Percentiles rank a stretch among this genome's conserved stretches.
Conservation (phyloP, 352 stramenopile species). For the Pythium angustatum region DNA sequence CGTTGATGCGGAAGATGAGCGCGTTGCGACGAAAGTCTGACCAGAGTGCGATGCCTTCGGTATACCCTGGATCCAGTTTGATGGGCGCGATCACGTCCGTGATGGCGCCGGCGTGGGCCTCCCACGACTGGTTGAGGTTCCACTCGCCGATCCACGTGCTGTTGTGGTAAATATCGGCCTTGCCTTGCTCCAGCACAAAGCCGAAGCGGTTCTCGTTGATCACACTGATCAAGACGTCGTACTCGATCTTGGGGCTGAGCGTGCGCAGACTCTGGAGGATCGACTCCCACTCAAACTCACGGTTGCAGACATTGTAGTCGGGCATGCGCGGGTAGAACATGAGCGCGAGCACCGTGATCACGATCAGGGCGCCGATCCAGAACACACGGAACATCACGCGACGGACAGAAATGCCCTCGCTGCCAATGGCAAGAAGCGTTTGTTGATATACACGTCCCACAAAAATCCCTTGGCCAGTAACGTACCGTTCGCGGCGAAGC, state of each 20-base stretch:
- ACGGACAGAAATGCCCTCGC: slow-evolving; percentile 51
- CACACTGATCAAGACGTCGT: slow-evolving; percentile 83
- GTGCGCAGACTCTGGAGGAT: slow-evolving; percentile 77
- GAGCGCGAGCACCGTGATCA: slow-evolving; percentile 65
- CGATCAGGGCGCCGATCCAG: slow-evolving; percentile 55
- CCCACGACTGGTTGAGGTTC: slow-evolving; percentile 64
- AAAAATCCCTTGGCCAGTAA: not conserved
- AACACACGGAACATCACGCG: slow-evolving; percentile 56
- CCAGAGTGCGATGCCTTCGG: slow-evolving; percentile 64
- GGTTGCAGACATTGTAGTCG: slow-evolving; percentile 90
- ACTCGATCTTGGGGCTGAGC: slow-evolving; percentile 80
- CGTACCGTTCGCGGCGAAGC: slow-evolving; percentile 38
- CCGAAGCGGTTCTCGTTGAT: slow-evolving; percentile 90
- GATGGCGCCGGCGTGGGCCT: slow-evolving; percentile 70
- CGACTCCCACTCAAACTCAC: slow-evolving; percentile 87
- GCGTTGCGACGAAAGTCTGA: slow-evolving; percentile 70
- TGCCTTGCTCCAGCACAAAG: slow-evolving; percentile 74
- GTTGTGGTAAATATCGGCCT: slow-evolving; percentile 84
- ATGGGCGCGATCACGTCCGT: slow-evolving; percentile 78
- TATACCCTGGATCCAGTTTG: slow-evolving; percentile 67
- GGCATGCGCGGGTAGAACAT: slow-evolving; percentile 89
- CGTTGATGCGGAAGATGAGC: slow-evolving; percentile 84
- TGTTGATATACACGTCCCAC: no score
- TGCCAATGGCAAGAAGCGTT: slow-evolving; percentile 16
- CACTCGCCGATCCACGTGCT: slow-evolving; percentile 67